Evolutionary conservation across 2,329 filamentous ascomycete species (phyloP).

Genomic region (Arthrobotrys sinensis): DNA sequence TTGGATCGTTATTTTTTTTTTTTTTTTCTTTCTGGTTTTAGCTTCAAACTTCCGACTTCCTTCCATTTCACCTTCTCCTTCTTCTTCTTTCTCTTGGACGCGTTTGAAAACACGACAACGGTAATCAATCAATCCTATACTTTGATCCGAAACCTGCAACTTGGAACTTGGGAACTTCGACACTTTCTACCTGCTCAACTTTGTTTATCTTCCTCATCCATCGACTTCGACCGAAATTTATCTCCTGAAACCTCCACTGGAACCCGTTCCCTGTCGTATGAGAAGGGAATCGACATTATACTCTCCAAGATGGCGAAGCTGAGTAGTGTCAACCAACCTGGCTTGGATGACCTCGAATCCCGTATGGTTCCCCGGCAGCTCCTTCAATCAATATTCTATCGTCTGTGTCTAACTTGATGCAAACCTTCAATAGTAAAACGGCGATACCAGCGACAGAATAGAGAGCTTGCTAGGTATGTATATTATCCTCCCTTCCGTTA

Average conservation of each 20-base stretch:
- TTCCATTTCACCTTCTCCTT: not conserved
- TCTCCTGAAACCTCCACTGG: not conserved
- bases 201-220: constrained; percentile 4
- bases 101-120: not conserved
- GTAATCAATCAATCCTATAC: not conserved
- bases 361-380: constrained; percentile 29
- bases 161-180: not conserved
- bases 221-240: not conserved
- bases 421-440: constrained; percentile 76
- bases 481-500: not conserved
- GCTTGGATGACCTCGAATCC: constrained; percentile 44
- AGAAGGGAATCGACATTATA: constrained; percentile 3
- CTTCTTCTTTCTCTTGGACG: constrained; percentile 4
- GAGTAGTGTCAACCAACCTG: constrained; percentile 49
- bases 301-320: constrained; percentile 49
- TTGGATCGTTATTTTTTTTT: too few relatives aligned
- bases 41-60: not conserved
- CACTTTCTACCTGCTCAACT: constrained; percentile 9
- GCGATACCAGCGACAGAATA: constrained; percentile 85
- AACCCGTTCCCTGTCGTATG: constrained; percentile 22
- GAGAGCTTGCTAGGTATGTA: constrained; percentile 71
- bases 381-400: not conserved
- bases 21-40: constrained; percentile 6
- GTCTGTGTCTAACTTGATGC: not conserved
- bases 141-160: not conserved